Evolutionary conservation across 2,329 filamentous ascomycete species (phyloP), one percentile per base, ranked within the genome.

Genomic region (Hymenoscyphus albidus): DNA sequence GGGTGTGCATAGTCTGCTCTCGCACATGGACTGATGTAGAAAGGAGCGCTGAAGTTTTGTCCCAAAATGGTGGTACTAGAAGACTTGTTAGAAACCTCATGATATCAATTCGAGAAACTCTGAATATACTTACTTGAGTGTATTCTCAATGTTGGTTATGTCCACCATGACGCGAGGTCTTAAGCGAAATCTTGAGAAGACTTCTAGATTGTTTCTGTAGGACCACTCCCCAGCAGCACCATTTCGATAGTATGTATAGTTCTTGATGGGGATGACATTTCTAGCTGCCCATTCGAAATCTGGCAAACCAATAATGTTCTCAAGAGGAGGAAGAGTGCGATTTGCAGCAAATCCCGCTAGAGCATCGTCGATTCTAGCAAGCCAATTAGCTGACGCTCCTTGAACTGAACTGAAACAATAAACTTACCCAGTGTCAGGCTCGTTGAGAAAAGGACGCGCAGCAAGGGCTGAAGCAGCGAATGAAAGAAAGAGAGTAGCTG

Each of bases 161-260:
- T 85, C 82, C n/a, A 78, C 74, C 74, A 85, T 75, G 31, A 80
- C 77, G 61, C 81, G 77, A 9, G 83, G 81, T 59, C 79, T 78
- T 54, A 85, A 75, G 59, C 76, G 76, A 70, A 81, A 82, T 14
- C 81, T 79, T 66, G 78, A 75, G 73, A 78, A 85, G 35, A 80
- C 78, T 73, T 86, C 83, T 5, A 85, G 77, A 74, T 85, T 85
- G 73, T 84, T 84, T 59, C 83, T 78, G 74, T 84, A 85, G 1
- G 78, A 76, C 79, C 80, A 85, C 74, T 85, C 83, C 65, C 82
- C 83, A 3, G 78, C 82, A 3, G 82, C 82, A 22, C 82, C 83
- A 68, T 82, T 83, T 65, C 82, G 80, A 75, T 85, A 85, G 74
- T 84, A 85, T n/a, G 82, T 83, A 74, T 82, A 85, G 70, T 81